Conservation (phyloP, 768 basidiomycete species). For the Lentinula lateritia region DNA sequence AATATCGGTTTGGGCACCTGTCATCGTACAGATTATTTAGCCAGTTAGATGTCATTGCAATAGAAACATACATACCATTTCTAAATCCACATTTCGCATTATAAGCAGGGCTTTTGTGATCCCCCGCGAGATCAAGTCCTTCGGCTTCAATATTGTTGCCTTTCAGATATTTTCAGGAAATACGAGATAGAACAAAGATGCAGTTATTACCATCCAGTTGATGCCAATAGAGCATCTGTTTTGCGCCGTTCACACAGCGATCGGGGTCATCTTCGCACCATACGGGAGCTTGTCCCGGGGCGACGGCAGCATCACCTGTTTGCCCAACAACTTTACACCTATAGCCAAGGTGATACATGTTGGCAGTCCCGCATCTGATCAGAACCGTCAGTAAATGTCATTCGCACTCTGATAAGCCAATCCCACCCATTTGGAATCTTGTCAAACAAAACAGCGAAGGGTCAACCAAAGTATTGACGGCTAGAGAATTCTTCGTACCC, state of each 20-base stretch:
- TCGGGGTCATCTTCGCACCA: conserved; percentile 32
- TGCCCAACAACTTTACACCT: conserved; percentile 32
- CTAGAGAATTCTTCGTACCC: conserved; percentile 23
- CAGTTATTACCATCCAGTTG: conserved; percentile 36
- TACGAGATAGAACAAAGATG: neutral
- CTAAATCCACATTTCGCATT: conserved; percentile 29
- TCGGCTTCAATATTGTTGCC: conserved; percentile 33
- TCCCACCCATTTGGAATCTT: conserved; percentile 19
- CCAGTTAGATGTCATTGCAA: neutral
- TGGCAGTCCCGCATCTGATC: conserved; percentile 34
- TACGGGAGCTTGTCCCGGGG: conserved; percentile 27
- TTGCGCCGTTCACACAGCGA: conserved; percentile 31
- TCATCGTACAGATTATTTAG: neutral
- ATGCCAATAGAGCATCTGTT: conserved; percentile 41
- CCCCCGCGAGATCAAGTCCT: conserved; percentile 37
- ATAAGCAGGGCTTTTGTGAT: conserved; percentile 30
- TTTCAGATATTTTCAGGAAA: neutral
- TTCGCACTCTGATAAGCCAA: conserved; percentile 9
- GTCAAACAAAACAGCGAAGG: neutral
- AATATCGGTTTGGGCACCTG: conserved; percentile 10
- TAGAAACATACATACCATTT: conserved; percentile 17
- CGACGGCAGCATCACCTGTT: conserved; percentile 22
- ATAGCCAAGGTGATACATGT: conserved; percentile 40
- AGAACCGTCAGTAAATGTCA: neutral
- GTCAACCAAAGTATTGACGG: neutral